Conservation (phyloP, 176 grass and related monocot species). For the Carex parvula region DNA sequence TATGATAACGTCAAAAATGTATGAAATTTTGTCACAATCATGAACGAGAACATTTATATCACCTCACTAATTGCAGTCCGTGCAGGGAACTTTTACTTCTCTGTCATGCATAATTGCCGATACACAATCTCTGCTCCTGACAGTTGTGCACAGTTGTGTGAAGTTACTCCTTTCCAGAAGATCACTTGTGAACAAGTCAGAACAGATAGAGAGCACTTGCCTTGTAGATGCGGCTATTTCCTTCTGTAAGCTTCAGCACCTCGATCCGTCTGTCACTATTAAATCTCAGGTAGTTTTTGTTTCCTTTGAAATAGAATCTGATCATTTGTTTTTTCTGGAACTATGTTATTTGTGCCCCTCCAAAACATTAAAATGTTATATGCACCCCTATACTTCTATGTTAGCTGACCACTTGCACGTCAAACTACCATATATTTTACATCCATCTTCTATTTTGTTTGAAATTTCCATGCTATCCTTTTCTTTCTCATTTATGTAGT, state of each 20-base stretch:
- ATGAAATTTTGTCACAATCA: constrained; percentile 25
- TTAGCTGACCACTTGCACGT: background rate
- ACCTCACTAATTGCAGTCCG: constrained; percentile 48
- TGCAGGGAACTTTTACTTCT: constrained; percentile 49
- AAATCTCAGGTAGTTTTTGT: constrained; percentile 66
- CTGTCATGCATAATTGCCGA: constrained; percentile 50
- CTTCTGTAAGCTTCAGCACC: constrained; percentile 95
- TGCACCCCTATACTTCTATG: background rate
- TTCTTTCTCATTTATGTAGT: constrained; percentile 2
- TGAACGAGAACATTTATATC: constrained; percentile 21
- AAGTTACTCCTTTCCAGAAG: constrained; percentile 72
- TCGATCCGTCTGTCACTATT: constrained; percentile 71
- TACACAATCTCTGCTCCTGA: constrained; percentile 81
- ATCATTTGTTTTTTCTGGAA: background rate
- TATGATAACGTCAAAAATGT: constrained; percentile 15
- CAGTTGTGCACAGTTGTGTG: constrained; percentile 65
- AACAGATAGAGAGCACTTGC: constrained; percentile 69
- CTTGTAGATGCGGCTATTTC: constrained; percentile 81
- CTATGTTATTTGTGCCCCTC: background rate
- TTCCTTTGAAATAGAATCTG: constrained; percentile 28
- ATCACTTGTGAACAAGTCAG: constrained; percentile 43
- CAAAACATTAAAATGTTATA: background rate
- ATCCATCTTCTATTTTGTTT: constrained; percentile 3
- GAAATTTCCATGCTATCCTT: constrained; percentile 7
- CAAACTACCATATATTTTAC: background rate